A percentile compares a stretch with the other conserved stretches of the same genome.
phyloP scores from a whole-genome alignment of 352 stramenopile species.

The Globisporangium canariense region DNA sequence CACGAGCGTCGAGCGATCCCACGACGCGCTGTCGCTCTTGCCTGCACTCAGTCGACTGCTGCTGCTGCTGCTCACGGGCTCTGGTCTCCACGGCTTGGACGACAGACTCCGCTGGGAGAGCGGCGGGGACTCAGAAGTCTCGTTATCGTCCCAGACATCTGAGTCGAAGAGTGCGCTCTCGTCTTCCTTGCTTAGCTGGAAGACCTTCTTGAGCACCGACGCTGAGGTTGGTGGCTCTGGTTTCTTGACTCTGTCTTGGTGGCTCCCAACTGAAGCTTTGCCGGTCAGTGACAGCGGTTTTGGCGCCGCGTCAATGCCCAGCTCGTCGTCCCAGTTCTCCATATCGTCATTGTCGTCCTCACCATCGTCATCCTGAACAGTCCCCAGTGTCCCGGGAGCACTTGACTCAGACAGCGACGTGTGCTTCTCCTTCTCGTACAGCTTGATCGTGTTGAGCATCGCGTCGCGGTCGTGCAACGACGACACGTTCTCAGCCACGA shows the following conservation, averaged over 20 bases:
- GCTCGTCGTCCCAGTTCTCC: conserved; percentile 86
- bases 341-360: conserved; percentile 39
- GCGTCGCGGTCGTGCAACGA: conserved; percentile 75
- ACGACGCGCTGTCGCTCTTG: conserved; percentile 23
- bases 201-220: conserved; percentile 29
- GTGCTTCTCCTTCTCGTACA: conserved; percentile 63
- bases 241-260: conserved; percentile 6
- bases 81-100: neutral
- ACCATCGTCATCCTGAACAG: conserved; percentile 13
- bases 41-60: neutral
- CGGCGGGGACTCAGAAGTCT: conserved; percentile 1
- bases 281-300: conserved; percentile 25
- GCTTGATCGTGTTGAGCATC: conserved; percentile 83
- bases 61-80: neutral
- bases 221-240: conserved; percentile 1
- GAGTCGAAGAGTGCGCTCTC: conserved; percentile 64
- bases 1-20: conserved; percentile 59
- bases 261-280: neutral
- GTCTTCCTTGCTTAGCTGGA: conserved; percentile 79
- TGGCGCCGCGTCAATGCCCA: conserved; percentile 50
- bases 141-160: conserved; percentile 67
- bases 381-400: neutral
- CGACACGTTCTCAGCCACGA: conserved; percentile 72
- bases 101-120: neutral
- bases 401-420: conserved; percentile 12